Base-by-base conservation (phyloP, 2,329 filamentous ascomycete species). In the Aaosphaeria arxii region DNA sequence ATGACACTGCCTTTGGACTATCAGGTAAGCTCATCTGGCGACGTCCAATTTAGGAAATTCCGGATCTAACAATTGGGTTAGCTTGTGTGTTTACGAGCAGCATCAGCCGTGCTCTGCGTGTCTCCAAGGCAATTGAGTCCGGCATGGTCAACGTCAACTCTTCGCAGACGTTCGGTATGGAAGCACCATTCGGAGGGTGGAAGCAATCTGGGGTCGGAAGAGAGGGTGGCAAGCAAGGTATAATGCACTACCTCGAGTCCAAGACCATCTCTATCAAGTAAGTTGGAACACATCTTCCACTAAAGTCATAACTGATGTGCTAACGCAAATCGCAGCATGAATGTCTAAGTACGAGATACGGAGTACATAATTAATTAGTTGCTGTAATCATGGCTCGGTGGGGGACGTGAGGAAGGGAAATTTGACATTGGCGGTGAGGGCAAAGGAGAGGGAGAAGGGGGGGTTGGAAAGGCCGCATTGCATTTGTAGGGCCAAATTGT, bases 201-300 rank as follows among this genome's bases (percentile, higher is more conserved):
- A 70, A 70, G 54, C 56, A 66, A 51, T 59, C 52, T 13, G 67
- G 67, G 2, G 32, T 64, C n/a, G 67, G 67, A 2, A 49, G 66
- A 7, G 67, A 70, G 48, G 53, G 59, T 17, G 66, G 66, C 17
- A 48, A 46, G 17, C 42, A 52, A 5, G 66, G 64, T 1, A n/a
- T 69, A 45, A 57, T 64, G 57, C 58, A 63, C 31, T 70, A 68
- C 46, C 38, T 67, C 17, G 59, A 70, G 43, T 42, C 56, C 5
- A 69, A 70, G 59, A 62, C 57, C 5, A 59, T 70, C 42, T 45
- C 38, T 5, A 64, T 70, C 51, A 63, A 64, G 60, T 59, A 53
- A 55, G 58, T 58, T 4, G 9, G 11, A 11, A 7, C 11, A 24
- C 11, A 24, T 24, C 17, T 24, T 24, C 17, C 17, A 24, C 17